Base-by-base conservation (phyloP, 164 flowering plant genomes). In the Piper longum region DNA sequence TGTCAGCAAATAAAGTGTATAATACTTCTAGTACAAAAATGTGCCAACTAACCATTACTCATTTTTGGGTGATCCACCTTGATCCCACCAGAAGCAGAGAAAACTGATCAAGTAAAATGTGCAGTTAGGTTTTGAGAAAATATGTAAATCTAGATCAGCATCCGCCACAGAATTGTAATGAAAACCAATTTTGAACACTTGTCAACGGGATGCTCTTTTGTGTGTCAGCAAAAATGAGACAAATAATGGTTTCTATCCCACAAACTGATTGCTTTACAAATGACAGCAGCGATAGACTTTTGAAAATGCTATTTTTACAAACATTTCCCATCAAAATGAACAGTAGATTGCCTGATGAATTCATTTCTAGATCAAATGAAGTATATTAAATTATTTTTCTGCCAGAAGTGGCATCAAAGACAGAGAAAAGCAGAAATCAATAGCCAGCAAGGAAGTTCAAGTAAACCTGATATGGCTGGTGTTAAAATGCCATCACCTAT, bases 401-500 rank as follows among this genome's bases (percentile, higher is more conserved):
- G 36, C 36, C 36, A 26, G 36, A 26, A 26, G 36, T 26, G 36
- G 36, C 36, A 26, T 26, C 36, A 26, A 26, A 26, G 36, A 26
- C 36, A 26, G 36, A 26, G 36, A 26, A 26, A 26, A 26, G 13
- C 42, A 16, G 9, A 63, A 17, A 26, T 26, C 36, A 26, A 26
- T 26, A 26, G 2, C 36, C 36, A 26, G 52, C 9, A 5, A 48
- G 11, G 52, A 5, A 48, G 14, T 3, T 14, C 52, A 59, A 62
- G 9, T 44, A 61, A 18, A 66, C 98, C 98, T 70, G 98, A 92
- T 68, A 92, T 92, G 61, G 96, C 98, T n/a, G 98, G 98, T 69
- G 98, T 91, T 16, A 91, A 86, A 76, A 92, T 92, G 16, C 98
- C 98, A 79, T 91, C 98, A 17, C 98, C 98, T 67, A 91, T 87